These are phyloP conservation scores for Candida sanyiensis DNA, from an alignment of 805 yeast genomes.

Conservation along the genomic window DNA sequence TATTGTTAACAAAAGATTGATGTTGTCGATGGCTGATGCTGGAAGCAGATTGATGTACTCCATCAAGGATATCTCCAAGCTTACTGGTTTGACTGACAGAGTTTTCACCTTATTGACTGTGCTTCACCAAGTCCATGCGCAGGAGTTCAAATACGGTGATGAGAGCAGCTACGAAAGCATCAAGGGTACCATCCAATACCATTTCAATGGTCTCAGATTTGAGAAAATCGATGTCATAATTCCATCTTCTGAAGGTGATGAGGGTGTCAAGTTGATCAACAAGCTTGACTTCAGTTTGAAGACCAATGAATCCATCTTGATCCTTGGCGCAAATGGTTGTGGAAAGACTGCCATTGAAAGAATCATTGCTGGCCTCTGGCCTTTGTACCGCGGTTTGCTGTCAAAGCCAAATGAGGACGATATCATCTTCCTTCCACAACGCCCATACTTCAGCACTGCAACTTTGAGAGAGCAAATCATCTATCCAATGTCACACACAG, in stretches of 20 bases:
- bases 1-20: conserved; percentile 82
- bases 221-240: conserved; percentile 79
- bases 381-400: conserved; percentile 74
- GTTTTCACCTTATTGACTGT: conserved; percentile 71
- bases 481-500: conserved; percentile 74
- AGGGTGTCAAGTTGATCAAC: conserved; percentile 56
- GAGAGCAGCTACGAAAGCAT: conserved; percentile 45
- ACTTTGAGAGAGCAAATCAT: conserved; percentile 87
- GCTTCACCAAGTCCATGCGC: conserved; percentile 76
- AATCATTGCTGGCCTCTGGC: conserved; percentile 87
- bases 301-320: conserved; percentile 55
- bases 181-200: conserved; percentile 74
- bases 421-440: conserved; percentile 76
- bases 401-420: conserved; percentile 72
- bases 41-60: conserved; percentile 94
- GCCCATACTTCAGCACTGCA: conserved; percentile 77
- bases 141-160: conserved; percentile 34
- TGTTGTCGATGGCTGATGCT: conserved; percentile 90
- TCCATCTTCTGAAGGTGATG: conserved; percentile 59
- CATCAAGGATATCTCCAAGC: conserved; percentile 83
- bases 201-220: conserved; percentile 73
- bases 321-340: conserved; percentile 82
- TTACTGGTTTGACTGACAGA: conserved; percentile 86
- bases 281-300: conserved; percentile 53
- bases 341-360: conserved; percentile 88